Percentiles rank a stretch among this genome's conserved stretches.
Evolutionary conservation across 1,139 yeast genomes (phyloP).

Genomic region (Pichia sp.): DNA sequence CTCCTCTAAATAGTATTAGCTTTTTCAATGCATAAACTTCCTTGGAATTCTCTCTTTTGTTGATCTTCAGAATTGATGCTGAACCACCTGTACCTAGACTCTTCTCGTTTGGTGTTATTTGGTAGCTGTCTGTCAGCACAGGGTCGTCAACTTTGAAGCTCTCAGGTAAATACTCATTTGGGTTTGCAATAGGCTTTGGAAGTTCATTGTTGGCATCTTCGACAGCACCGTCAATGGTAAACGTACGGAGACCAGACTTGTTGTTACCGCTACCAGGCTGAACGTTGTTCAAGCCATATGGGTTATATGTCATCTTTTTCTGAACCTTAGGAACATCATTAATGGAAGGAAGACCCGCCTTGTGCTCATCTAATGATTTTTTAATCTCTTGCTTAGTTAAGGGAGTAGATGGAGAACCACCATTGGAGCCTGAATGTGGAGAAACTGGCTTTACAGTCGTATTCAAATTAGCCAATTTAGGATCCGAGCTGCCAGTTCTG

Average conservation of each 20-base stretch:
- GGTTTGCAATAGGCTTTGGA: constrained; percentile 61
- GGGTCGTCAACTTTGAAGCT: constrained; percentile 45
- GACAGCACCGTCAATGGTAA: constrained; percentile 22
- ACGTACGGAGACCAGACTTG: constrained; percentile 1
- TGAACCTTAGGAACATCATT: constrained; percentile 17
- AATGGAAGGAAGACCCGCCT: constrained; percentile 25
- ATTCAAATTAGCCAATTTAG: background rate
- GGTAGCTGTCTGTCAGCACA: constrained; percentile 52
- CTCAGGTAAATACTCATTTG: constrained; percentile 56
- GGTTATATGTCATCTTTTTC: constrained; percentile 25
- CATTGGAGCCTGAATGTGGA: background rate
- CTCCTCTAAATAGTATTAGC: constrained; percentile 53
- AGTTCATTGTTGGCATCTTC: constrained; percentile 40
- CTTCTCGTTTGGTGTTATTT: constrained; percentile 38
- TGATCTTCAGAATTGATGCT: constrained; percentile 43
- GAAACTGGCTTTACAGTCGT: too few relatives aligned
- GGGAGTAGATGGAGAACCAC: constrained; percentile 2
- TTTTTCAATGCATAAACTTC: constrained; percentile 55
- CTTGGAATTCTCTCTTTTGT: constrained; percentile 17
- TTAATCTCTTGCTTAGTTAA: constrained; percentile 9
- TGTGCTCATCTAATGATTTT: constrained; percentile 12
- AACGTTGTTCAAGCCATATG: constrained; percentile 24
- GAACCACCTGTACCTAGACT: constrained; percentile 69
- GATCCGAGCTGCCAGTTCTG: background rate
- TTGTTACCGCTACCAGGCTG: constrained; percentile 1